phyloP scores from a whole-genome alignment of 78 protist species.

The Planoprotostelium fungivorum region DNA sequence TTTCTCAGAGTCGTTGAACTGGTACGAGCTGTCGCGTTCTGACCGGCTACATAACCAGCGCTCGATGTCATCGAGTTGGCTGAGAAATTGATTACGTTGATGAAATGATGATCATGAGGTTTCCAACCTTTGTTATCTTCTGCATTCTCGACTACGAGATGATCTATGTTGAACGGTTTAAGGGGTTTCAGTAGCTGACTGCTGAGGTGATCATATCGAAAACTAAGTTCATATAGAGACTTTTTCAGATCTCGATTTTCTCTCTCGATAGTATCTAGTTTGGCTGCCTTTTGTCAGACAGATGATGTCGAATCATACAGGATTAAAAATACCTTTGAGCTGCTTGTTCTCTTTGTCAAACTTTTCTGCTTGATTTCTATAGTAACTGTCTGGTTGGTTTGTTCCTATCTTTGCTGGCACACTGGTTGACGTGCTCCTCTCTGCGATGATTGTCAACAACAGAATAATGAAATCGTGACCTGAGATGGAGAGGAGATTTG shows the following conservation, averaged over 20 bases:
- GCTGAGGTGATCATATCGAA: conserved; percentile 27
- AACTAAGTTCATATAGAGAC: conserved; percentile 50
- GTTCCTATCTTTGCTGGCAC: no score
- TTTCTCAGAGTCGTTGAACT: conserved; percentile 20
- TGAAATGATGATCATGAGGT: conserved; percentile 6
- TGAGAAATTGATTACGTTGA: no score
- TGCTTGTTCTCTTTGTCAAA: conserved; percentile 37
- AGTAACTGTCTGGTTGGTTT: conserved; percentile 10
- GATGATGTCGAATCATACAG: background rate
- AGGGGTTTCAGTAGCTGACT: conserved; percentile 37
- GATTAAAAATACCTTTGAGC: conserved; percentile 3
- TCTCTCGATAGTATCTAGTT: conserved; percentile 37
- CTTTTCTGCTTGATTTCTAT: conserved; percentile 15
- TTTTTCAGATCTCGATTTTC: conserved; percentile 57
- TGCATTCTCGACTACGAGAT: conserved; percentile 8
- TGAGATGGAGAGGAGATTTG: no score
- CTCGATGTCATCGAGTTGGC: background rate
- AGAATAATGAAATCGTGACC: no score
- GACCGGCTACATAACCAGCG: background rate
- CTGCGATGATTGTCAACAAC: no score
- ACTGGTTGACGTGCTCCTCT: no score
- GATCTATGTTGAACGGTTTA: conserved; percentile 58
- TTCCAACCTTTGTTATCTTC: background rate
- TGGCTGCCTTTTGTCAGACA: background rate
- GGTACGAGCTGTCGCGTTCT: background rate